Base-by-base conservation (phyloP, 2,329 filamentous ascomycete species). In the Cladosporium halotolerans region DNA sequence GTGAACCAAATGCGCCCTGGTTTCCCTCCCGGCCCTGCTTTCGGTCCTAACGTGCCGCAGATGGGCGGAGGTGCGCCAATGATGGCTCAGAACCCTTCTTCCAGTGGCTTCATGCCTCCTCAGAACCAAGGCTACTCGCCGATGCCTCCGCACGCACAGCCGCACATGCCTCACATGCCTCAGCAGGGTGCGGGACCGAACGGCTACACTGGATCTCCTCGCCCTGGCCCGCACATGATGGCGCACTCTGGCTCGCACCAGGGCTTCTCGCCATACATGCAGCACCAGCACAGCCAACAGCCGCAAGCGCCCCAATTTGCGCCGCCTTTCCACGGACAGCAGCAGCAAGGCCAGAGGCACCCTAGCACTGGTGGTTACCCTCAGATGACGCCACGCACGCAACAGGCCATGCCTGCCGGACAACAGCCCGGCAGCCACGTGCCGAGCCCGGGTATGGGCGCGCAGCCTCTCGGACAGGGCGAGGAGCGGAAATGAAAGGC, bases 241-340 rank as follows among this genome's bases (percentile, higher is more conserved):
- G 88, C 85, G 64, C 91, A 91, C 60, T 89, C 96, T 72, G 89
- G 89, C 52, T 96, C 91, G 28, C 92, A 96, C 65, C 91, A 95
- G 69, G 90, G 91, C 39, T 85, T 66, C 88, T 57, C 62, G 34
- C 55, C 58, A 9, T 54, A 54, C 32, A 57, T 57, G 56, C 51
- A 53, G 44, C 43, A 51, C 36, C 44, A 50, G 42, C 52, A 41
- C 48, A 38, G 44, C 39, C 39, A 50, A 32, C 23, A 28, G 23
- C 23, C 23, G 23, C 57, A 54, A 18, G 54, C 46, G n/a, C 57
- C 50, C 38, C 49, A 54, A 6, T 59, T 49, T 28, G 52, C 49
- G 8, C 33, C 49, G 11, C 57, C 55, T 32, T 57, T 60, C 34
- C 62, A 60, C 8, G 61, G 60, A 9, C 59, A 58, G 31, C 55